Evolutionary conservation across 129 eudicot species (phyloP).

Genomic region (Oenanthe sinensis): DNA sequence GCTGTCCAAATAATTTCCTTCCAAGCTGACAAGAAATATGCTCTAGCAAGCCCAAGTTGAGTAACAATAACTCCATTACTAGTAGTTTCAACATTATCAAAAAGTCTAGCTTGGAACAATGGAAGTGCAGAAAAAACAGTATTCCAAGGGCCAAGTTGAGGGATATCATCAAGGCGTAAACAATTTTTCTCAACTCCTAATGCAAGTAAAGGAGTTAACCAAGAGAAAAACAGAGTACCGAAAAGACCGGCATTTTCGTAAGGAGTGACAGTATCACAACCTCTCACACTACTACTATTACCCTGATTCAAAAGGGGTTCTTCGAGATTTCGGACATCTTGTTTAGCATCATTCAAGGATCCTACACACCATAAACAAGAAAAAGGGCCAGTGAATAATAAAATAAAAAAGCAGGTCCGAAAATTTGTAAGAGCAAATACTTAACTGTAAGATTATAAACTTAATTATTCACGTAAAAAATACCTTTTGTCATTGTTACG

Average conservation of each 20-base stretch:
- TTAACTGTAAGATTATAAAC: no score
- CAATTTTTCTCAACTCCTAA: constrained; percentile 44
- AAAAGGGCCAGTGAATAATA: no score
- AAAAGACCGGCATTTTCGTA: constrained; percentile 37
- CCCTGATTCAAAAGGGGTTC: background rate
- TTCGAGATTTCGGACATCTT: background rate
- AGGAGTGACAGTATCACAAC: constrained; percentile 40
- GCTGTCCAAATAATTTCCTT: constrained; percentile 50
- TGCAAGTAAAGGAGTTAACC: constrained; percentile 60
- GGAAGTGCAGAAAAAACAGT: constrained; percentile 50
- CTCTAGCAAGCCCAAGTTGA: constrained; percentile 45
- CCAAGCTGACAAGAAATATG: constrained; percentile 46
- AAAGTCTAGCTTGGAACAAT: constrained; percentile 25
- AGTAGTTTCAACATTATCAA: background rate
- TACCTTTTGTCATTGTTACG: no score
- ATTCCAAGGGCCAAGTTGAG: constrained; percentile 47
- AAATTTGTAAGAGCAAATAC: no score
- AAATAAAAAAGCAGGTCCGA: no score
- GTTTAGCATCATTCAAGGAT: background rate
- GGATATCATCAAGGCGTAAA: constrained; percentile 69
- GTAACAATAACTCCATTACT: constrained; percentile 23
- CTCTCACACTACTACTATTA: background rate
- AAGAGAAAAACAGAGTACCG: constrained; percentile 57
- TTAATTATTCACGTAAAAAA: no score
- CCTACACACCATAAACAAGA: background rate